Evolutionary conservation across 441 rosid species (phyloP).

Genomic region (Kokia cookei): DNA sequence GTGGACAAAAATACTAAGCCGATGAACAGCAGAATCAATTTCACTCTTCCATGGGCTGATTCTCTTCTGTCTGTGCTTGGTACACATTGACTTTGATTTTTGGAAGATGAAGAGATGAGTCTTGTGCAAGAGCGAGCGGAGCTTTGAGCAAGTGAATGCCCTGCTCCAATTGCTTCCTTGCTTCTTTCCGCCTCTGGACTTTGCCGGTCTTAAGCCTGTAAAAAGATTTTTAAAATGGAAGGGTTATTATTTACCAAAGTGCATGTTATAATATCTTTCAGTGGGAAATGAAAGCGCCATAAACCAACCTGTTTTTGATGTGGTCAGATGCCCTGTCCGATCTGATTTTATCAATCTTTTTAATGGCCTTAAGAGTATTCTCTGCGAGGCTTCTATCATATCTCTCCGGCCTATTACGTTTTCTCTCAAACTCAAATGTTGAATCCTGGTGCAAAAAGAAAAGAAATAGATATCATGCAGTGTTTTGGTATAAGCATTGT

Average conservation of each 20-base stretch:
- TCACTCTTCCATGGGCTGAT: slow-evolving; percentile 72
- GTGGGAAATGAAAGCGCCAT: not conserved
- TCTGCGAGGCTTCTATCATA: slow-evolving; percentile 72
- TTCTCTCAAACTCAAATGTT: slow-evolving; percentile 94
- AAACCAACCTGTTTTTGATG: slow-evolving; percentile 46
- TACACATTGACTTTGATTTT: slow-evolving; percentile 55
- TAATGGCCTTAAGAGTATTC: slow-evolving; percentile 62
- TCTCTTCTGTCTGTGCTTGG: slow-evolving; percentile 31
- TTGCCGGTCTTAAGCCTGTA: slow-evolving; percentile 57
- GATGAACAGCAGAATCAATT: not conserved
- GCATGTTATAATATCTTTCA: not conserved
- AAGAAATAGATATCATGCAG: not conserved
- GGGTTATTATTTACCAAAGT: not conserved
- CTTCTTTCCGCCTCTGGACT: slow-evolving; percentile 28
- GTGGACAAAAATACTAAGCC: not conserved
- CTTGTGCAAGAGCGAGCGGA: slow-evolving; percentile 32
- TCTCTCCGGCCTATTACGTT: slow-evolving; percentile 90
- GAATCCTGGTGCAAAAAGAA: slow-evolving; percentile 34
- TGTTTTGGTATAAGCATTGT: not conserved
- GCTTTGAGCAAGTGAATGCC: slow-evolving; percentile 45
- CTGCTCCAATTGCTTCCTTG: slow-evolving; percentile 37
- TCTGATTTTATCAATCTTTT: slow-evolving; percentile 78
- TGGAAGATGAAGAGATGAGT: slow-evolving; percentile 29
- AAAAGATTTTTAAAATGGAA: not conserved
- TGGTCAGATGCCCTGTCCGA: slow-evolving; percentile 38